phyloP scores from a whole-genome alignment of 2,329 filamentous ascomycete species.

The Penicillium freii region DNA sequence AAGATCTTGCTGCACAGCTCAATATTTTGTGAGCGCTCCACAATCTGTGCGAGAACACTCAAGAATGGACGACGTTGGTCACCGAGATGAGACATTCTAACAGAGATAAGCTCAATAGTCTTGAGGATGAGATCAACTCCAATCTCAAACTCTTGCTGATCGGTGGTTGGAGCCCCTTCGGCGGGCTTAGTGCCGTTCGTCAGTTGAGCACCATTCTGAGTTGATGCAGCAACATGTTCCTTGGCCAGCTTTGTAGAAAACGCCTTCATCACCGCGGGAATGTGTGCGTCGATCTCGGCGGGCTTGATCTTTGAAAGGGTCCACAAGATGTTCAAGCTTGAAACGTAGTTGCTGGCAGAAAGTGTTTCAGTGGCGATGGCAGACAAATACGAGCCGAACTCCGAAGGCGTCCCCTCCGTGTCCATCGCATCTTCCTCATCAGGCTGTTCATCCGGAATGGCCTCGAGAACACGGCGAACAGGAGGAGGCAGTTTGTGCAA shows the following conservation, averaged over 20 bases:
- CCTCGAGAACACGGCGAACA: conserved; percentile 79
- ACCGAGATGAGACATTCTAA: conserved; percentile 87
- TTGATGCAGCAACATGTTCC: conserved; percentile 79
- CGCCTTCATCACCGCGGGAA: conserved; percentile 84
- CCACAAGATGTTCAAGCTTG: conserved; percentile 91
- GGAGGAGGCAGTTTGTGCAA: conserved; percentile 70
- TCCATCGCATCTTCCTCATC: conserved; percentile 84
- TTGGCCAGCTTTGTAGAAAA: conserved; percentile 88
- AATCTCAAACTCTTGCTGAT: conserved; percentile 77
- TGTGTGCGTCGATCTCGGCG: conserved; percentile 84
- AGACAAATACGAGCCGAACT: conserved; percentile 81
- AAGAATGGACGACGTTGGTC: conserved; percentile 91
- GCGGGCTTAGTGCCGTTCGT: conserved; percentile 42
- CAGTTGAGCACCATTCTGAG: conserved; percentile 43
- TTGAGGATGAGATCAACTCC: conserved; percentile 91
- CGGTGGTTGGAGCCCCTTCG: conserved; percentile 47
- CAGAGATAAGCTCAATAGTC: conserved; percentile 86
- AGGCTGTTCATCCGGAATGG: conserved; percentile 75
- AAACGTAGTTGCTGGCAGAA: conserved; percentile 74
- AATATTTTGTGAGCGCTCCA: conserved; percentile 89
- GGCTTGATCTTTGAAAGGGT: conserved; percentile 82
- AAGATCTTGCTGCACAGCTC: conserved; percentile 88
- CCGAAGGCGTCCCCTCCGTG: conserved; percentile 71
- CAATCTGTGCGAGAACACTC: conserved; percentile 88
- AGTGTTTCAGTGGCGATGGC: conserved; percentile 85